Evolutionary conservation across 352 stramenopile species (phyloP), one percentile per base, ranked within the genome.

Genomic region (Phytophthora megakarya): DNA sequence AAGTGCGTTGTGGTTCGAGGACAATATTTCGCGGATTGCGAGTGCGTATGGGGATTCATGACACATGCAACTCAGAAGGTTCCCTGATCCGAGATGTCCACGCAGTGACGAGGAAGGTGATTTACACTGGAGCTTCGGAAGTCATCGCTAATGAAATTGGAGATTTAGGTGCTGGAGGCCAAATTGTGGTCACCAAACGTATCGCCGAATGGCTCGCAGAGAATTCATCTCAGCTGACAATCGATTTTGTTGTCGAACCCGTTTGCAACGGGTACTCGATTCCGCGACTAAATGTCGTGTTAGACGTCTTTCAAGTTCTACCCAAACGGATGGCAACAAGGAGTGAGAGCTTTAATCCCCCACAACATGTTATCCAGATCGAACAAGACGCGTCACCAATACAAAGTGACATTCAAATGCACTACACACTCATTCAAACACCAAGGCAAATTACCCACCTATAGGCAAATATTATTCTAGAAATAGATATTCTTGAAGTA

Each of bases 31-130:
- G 51, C 45, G 79, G 78, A 7, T 45, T 89, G 21, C 66, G 78
- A 5, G 61, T 88, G 56, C 76, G 79, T 22, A 88, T 89, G 80
- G 76, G 79, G 7, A 70, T 88, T 21, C 78, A 86, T 40, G 80
- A 84, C 37, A 70, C 80, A 3, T 64, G 76, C 10, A 55, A 73
- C n/a, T 38, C 51, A 8, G 80, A 86, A 45, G 73, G 76, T 33
- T 60, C 73, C 13, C 65, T 89, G n/a, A 66, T 89, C 43, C 75
- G 73, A 33, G 65, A 72, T 48, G 70, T 72, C 12, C 80, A 89
- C 21, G 66, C 65, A 1, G 71, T 87, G 18, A 87, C 73, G 3
- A 70, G 72, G 19, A 84, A 84, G 46, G 54, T 80, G 19, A 86
- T 63, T 32, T 87, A 89, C 54, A 86, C 72, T 0, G 78, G 75